A percentile compares a stretch with the other conserved stretches of the same genome.
These are phyloP conservation scores for Geotrichum ghanense DNA, from an alignment of 805 yeast species.

Conservation along the genomic window DNA sequence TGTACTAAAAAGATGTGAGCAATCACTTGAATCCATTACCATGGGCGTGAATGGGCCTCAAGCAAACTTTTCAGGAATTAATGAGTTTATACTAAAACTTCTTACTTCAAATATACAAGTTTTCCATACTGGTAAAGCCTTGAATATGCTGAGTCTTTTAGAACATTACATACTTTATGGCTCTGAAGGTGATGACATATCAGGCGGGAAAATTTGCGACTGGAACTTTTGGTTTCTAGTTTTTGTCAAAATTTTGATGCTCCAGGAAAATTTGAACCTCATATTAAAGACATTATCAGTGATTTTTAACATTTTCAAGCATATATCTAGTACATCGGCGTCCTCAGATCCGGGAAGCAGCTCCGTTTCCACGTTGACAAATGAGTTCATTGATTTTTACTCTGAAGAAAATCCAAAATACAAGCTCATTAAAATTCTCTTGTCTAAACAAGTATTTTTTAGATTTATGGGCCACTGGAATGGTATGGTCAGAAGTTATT, in stretches of 20 bases:
- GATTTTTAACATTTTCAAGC: background rate
- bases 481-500: conserved; percentile 1
- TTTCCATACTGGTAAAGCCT: background rate
- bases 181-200: background rate
- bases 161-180: background rate
- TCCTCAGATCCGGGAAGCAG: background rate
- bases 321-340: background rate
- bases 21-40: background rate
- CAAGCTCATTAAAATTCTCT: background rate
- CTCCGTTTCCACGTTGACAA: background rate
- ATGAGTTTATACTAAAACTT: background rate
- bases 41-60: background rate
- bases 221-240: conserved; percentile 1
- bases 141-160: background rate
- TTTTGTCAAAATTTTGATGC: background rate
- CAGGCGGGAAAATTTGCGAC: background rate
- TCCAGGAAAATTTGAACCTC: background rate
- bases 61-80: background rate
- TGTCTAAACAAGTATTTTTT: background rate
- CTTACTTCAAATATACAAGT: background rate
- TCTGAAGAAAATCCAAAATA: conserved; percentile 1
- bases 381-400: background rate
- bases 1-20: background rate
- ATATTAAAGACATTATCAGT: background rate
- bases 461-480: conserved; percentile 1